Conservation (phyloP, 2,329 filamentous ascomycete species). For the Apiospora rasikravindrae region DNA sequence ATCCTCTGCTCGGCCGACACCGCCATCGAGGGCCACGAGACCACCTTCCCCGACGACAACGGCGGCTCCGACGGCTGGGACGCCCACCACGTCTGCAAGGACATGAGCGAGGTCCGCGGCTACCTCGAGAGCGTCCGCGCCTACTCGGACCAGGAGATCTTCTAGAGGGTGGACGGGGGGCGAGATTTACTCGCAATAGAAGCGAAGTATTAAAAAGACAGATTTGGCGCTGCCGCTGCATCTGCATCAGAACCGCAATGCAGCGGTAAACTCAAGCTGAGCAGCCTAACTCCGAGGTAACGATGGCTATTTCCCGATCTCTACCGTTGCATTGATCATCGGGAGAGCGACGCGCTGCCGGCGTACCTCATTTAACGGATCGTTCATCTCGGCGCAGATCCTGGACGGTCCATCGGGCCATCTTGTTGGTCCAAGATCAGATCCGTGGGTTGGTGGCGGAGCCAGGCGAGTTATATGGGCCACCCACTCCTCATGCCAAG, state of each 20-base stretch:
- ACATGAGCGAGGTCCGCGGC: constrained; percentile 46
- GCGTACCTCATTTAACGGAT: not conserved
- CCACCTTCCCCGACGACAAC: constrained; percentile 52
- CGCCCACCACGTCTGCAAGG: constrained; percentile 47
- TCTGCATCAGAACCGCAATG: not conserved
- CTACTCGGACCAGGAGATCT: constrained; percentile 51
- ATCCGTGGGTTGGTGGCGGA: not conserved
- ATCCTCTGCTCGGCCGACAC: constrained; percentile 53
- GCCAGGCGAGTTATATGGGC: not conserved
- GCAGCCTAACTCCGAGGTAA: not conserved
- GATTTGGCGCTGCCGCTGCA: not conserved
- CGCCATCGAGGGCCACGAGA: constrained; percentile 51
- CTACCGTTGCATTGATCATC: too few relatives aligned
- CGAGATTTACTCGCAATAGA: not conserved
- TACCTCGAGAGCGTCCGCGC: constrained; percentile 51
- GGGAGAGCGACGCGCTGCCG: not conserved
- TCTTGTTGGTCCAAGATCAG: not conserved
- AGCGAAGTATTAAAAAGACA: not conserved
- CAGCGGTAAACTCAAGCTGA: not conserved
- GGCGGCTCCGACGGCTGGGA: constrained; percentile 53
- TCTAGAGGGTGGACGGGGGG: constrained; percentile 31
- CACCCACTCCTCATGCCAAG: not conserved
- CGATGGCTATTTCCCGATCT: too few relatives aligned
- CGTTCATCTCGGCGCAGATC: not conserved
- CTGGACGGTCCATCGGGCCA: not conserved